phyloP scores from a whole-genome alignment of 495 filamentous ascomycete species.

The Lophium mytilinum region DNA sequence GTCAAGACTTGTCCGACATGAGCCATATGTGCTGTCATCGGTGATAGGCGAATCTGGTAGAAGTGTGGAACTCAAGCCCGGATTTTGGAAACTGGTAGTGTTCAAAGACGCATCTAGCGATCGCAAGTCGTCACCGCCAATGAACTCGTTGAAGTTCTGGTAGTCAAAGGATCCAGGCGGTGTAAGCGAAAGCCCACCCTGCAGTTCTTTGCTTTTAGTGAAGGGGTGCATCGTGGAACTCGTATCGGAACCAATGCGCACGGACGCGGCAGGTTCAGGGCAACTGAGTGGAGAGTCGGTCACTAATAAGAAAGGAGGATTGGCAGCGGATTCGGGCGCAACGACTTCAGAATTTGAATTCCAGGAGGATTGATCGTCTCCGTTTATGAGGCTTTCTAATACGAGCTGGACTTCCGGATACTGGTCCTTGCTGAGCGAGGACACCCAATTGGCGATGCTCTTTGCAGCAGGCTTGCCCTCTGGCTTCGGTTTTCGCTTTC shows the following conservation, averaged over 20 bases:
- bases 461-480: slow-evolving; percentile 10
- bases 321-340: not conserved
- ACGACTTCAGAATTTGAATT: not conserved
- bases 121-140: slow-evolving; percentile 6
- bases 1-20: not conserved
- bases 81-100: not conserved
- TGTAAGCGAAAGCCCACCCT: not conserved
- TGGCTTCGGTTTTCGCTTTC: slow-evolving; percentile 18
- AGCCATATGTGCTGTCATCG: too few species aligned
- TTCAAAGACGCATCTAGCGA: not conserved
- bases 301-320: not conserved
- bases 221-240: slow-evolving; percentile 10
- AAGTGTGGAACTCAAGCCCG: not conserved
- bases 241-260: not conserved
- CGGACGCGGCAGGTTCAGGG: not conserved
- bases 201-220: slow-evolving; percentile 1
- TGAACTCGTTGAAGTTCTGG: slow-evolving; percentile 17
- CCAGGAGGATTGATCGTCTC: not conserved
- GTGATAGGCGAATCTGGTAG: too few species aligned
- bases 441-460: not conserved
- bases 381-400: not conserved
- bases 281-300: not conserved
- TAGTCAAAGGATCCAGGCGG: slow-evolving; percentile 9
- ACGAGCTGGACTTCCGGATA: not conserved
- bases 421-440: not conserved